Conservation (phyloP, 768 basidiomycete species). For the Phaeotremella fagi region DNA sequence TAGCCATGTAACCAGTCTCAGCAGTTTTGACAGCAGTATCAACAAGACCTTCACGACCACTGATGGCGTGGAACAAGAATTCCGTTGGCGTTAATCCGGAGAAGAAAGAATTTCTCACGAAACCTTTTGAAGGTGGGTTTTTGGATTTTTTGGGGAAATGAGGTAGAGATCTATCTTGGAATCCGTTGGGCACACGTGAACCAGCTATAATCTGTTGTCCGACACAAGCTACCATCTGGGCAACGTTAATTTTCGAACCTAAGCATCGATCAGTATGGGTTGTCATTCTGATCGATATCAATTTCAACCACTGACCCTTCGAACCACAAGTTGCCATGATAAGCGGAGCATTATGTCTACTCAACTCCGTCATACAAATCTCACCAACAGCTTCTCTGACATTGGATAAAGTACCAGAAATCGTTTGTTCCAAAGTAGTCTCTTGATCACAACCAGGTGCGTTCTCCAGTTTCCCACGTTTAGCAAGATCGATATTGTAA, state of each 20-base stretch:
- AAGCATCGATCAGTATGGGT: constrained; percentile 27
- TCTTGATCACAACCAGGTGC: constrained; percentile 97
- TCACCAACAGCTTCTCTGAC: constrained; percentile 95
- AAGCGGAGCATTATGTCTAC: constrained; percentile 88
- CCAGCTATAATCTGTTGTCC: constrained; percentile 98
- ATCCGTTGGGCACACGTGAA: constrained; percentile 95
- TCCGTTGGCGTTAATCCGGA: constrained; percentile 86
- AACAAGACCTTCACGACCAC: constrained; percentile 95
- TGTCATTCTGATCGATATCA: not conserved
- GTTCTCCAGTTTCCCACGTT: constrained; percentile 86
- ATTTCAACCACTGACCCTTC: constrained; percentile 61
- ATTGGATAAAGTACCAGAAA: constrained; percentile 85
- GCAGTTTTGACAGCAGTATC: constrained; percentile 99
- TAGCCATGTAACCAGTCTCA: constrained; percentile 99
- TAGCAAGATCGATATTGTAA: constrained; percentile 80
- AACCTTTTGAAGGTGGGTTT: constrained; percentile 94
- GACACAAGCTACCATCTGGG: constrained; percentile 99
- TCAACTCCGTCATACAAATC: constrained; percentile 97
- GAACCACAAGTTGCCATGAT: constrained; percentile 99
- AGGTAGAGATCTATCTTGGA: constrained; percentile 97
- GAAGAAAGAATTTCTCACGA: constrained; percentile 96
- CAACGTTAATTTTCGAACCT: constrained; percentile 99
- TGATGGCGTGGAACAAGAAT: constrained; percentile 98
- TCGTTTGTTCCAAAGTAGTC: constrained; percentile 92
- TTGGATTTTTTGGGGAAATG: constrained; percentile 97